phyloP scores from a whole-genome alignment of 768 basidiomycete genomes.

The Mycena albidolilacea region DNA sequence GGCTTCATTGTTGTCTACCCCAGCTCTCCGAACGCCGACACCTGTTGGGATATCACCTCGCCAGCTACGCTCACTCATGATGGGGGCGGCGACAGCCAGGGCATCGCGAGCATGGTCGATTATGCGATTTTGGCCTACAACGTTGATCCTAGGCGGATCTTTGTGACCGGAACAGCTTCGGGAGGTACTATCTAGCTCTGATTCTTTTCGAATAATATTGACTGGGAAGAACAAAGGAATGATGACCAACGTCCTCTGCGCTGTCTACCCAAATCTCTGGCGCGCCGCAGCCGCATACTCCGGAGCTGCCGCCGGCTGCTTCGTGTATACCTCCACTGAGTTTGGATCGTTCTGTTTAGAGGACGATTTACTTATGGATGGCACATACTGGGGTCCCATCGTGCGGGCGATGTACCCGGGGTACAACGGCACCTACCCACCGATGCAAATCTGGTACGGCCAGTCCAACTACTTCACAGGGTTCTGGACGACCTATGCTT shows the following conservation, averaged over 20 bases:
- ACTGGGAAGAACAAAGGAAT: slow-evolving; percentile 49
- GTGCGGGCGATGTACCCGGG: slow-evolving; percentile 66
- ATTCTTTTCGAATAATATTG: not conserved
- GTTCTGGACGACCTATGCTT: slow-evolving; percentile 46
- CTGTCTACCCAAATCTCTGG: slow-evolving; percentile 70
- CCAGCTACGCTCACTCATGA: slow-evolving; percentile 68
- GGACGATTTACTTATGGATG: slow-evolving; percentile 63
- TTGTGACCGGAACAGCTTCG: slow-evolving; percentile 65
- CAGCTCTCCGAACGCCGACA: slow-evolving; percentile 57
- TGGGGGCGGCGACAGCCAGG: slow-evolving; percentile 68
- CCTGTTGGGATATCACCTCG: slow-evolving; percentile 69
- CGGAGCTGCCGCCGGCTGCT: slow-evolving; percentile 70
- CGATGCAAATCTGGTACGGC: slow-evolving; percentile 70
- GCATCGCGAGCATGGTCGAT: slow-evolving; percentile 62
- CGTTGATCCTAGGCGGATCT: slow-evolving; percentile 62
- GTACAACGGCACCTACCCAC: slow-evolving; percentile 65
- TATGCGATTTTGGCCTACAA: slow-evolving; percentile 64
- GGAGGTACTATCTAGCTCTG: slow-evolving; percentile 48
- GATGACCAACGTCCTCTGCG: slow-evolving; percentile 72
- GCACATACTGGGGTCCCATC: slow-evolving; percentile 60
- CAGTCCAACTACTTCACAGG: slow-evolving; percentile 57
- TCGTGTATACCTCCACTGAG: slow-evolving; percentile 41
- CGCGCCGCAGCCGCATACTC: slow-evolving; percentile 64
- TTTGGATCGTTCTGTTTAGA: slow-evolving; percentile 33
- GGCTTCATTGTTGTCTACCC: slow-evolving; percentile 69